A percentile compares a stretch with the other conserved stretches of the same genome.
These are phyloP conservation scores for Colletotrichum shisoi DNA, from an alignment of 2,329 filamentous ascomycete species.

Conservation along the genomic window DNA sequence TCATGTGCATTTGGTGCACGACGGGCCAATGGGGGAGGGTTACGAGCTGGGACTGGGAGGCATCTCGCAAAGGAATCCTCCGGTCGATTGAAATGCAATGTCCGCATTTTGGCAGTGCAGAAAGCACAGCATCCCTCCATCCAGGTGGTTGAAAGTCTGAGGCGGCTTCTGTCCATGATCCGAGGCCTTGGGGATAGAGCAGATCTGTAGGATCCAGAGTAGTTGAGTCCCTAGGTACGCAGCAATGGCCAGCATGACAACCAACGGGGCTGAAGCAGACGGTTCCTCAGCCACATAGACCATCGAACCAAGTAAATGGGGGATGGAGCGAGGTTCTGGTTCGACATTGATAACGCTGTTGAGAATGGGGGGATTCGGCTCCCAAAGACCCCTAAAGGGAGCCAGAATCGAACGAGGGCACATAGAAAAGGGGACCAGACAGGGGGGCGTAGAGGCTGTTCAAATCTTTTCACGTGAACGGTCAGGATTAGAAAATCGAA, in stretches of 20 bases:
- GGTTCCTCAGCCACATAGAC: background rate
- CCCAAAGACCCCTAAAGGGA: background rate
- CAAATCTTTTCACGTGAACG: constrained; percentile 11
- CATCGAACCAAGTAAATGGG: background rate
- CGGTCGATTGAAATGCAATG: constrained; percentile 3
- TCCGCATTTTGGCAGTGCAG: constrained; percentile 15
- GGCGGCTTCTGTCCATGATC: background rate
- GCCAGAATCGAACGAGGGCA: background rate
- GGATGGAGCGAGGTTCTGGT: constrained; percentile 3
- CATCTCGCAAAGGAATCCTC: background rate
- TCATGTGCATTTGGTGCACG: background rate
- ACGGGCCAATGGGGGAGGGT: background rate
- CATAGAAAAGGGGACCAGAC: constrained; percentile 9
- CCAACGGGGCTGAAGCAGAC: background rate
- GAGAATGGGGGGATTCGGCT: background rate
- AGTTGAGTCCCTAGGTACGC: too few relatives aligned
- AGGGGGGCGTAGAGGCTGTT: constrained; percentile 2
- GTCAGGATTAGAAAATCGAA: background rate
- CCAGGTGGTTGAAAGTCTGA: background rate
- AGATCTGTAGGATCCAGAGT: background rate
- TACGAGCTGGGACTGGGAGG: background rate
- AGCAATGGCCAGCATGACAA: too few relatives aligned
- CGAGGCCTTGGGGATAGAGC: background rate
- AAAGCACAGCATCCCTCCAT: background rate
- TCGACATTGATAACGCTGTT: background rate